Percentiles rank a stretch among this genome's conserved stretches.
Evolutionary conservation across 495 filamentous ascomycete species (phyloP).

Genomic region (Penicillium taxi): DNA sequence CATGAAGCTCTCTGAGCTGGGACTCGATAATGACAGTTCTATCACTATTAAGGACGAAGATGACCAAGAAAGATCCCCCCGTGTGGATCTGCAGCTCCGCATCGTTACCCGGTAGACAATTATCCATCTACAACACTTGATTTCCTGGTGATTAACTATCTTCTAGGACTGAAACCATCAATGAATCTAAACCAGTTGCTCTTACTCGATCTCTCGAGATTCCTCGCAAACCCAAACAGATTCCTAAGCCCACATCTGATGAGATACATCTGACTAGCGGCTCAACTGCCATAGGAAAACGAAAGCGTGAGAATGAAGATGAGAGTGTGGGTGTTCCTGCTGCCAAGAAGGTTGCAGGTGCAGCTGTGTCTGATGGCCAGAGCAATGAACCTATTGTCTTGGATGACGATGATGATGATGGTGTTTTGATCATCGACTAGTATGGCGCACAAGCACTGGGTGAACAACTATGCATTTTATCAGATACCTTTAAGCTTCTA

Average conservation of each 20-base stretch:
- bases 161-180: slow-evolving; percentile 21
- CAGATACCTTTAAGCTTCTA: too few relatives aligned
- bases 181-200: slow-evolving; percentile 38
- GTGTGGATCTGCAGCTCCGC: slow-evolving; percentile 72
- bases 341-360: slow-evolving; percentile 37
- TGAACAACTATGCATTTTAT: too few relatives aligned
- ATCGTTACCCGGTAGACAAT: slow-evolving; percentile 40
- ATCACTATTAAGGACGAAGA: slow-evolving; percentile 86
- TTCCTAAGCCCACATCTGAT: slow-evolving; percentile 11
- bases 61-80: slow-evolving; percentile 71
- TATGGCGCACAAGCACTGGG: too few relatives aligned
- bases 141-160: slow-evolving; percentile 7
- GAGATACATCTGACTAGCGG: slow-evolving; percentile 13
- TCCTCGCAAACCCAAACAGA: slow-evolving; percentile 40
- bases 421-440: slow-evolving; percentile 67
- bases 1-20: slow-evolving; percentile 73
- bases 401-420: slow-evolving; percentile 54
- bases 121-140: background rate
- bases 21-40: slow-evolving; percentile 62
- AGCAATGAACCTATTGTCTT: slow-evolving; percentile 38
- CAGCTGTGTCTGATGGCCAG: slow-evolving; percentile 21
- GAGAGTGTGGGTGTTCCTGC: slow-evolving; percentile 32
- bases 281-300: slow-evolving; percentile 22
- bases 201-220: slow-evolving; percentile 43
- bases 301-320: slow-evolving; percentile 42